These are phyloP conservation scores for Dionaea muscipula DNA, from an alignment of 179 eudicot genomes.

Conservation along the genomic window DNA sequence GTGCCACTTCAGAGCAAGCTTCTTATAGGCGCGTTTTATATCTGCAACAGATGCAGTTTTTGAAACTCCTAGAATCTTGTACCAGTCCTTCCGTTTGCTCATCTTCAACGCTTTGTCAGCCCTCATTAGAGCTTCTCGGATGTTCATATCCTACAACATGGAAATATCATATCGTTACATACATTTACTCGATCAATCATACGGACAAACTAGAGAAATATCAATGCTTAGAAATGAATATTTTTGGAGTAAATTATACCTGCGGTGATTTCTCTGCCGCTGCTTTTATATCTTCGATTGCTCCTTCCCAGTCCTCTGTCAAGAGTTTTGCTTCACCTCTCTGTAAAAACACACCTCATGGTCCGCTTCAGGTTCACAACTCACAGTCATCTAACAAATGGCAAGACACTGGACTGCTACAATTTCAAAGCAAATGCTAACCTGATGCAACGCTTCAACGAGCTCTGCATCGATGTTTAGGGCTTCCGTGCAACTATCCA, in stretches of 20 bases:
- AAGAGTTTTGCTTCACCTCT: conserved; percentile 95
- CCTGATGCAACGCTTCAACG: conserved; percentile 83
- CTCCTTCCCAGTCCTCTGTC: conserved; percentile 91
- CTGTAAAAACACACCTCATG: conserved; percentile 24
- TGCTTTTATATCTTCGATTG: conserved; percentile 73
- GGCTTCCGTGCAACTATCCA: conserved; percentile 62
- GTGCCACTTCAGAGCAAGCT: conserved; percentile 90
- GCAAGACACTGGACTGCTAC: background rate
- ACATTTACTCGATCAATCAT: background rate
- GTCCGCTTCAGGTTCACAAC: no score
- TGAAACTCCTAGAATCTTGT: conserved; percentile 79
- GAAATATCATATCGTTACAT: background rate
- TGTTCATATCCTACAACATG: conserved; percentile 46
- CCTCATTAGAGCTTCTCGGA: conserved; percentile 54
- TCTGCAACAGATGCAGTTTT: conserved; percentile 62
- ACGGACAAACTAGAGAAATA: background rate
- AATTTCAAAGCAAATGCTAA: conserved; percentile 12
- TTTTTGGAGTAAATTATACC: conserved; percentile 28
- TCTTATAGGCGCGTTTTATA: conserved; percentile 81
- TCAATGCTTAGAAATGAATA: background rate
- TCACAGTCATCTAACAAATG: no score
- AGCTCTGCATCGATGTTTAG: conserved; percentile 67
- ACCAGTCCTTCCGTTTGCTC: conserved; percentile 96
- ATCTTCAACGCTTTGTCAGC: conserved; percentile 76
- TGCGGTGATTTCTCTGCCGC: conserved; percentile 91